Percentiles rank a stretch among this genome's conserved stretches.
Evolutionary conservation across 345 rosid genomes (phyloP).

Genomic region (Bruguiera sexangula): DNA sequence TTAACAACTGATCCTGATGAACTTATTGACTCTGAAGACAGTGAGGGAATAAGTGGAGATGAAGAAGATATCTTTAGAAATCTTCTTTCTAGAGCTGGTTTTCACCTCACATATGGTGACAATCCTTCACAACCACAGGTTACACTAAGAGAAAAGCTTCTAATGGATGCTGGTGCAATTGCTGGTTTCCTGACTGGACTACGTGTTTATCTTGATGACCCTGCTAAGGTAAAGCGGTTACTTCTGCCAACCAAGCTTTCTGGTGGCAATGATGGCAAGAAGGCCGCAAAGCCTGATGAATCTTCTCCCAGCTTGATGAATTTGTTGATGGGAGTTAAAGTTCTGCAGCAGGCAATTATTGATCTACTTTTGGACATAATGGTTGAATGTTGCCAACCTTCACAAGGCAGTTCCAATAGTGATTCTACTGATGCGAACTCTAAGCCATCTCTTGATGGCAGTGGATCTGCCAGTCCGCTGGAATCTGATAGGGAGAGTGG

Average conservation of each 20-base stretch:
- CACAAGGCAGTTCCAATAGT: slow-evolving; percentile 59
- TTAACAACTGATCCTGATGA: slow-evolving; percentile 99
- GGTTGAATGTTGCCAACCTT: slow-evolving; percentile 98
- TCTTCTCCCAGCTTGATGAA: slow-evolving; percentile 98
- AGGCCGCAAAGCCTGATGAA: slow-evolving; percentile 58
- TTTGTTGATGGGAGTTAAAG: slow-evolving; percentile 98
- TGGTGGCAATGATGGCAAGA: slow-evolving; percentile 70
- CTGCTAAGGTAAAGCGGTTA: slow-evolving; percentile 93
- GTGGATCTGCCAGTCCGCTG: slow-evolving; percentile 46
- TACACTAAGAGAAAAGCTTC: slow-evolving; percentile 81
- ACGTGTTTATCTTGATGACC: slow-evolving; percentile 96
- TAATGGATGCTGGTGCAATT: slow-evolving; percentile 99
- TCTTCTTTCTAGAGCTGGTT: slow-evolving; percentile 96
- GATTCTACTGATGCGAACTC: slow-evolving; percentile 45
- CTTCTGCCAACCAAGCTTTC: slow-evolving; percentile 95
- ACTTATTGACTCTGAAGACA: slow-evolving; percentile 93
- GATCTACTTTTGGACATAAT: slow-evolving; percentile 94
- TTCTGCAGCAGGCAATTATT: slow-evolving; percentile 97
- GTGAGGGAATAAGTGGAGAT: slow-evolving; percentile 93
- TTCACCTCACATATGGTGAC: slow-evolving; percentile 91
- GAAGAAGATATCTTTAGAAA: slow-evolving; percentile 97
- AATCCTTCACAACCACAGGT: slow-evolving; percentile 89
- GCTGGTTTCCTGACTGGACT: slow-evolving; percentile 96
- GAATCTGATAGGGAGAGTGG: slow-evolving; percentile 68
- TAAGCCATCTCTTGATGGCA: slow-evolving; percentile 47